Evolutionary conservation across 768 basidiomycete genomes (phyloP).

Genomic region (Obba rivulosa): DNA sequence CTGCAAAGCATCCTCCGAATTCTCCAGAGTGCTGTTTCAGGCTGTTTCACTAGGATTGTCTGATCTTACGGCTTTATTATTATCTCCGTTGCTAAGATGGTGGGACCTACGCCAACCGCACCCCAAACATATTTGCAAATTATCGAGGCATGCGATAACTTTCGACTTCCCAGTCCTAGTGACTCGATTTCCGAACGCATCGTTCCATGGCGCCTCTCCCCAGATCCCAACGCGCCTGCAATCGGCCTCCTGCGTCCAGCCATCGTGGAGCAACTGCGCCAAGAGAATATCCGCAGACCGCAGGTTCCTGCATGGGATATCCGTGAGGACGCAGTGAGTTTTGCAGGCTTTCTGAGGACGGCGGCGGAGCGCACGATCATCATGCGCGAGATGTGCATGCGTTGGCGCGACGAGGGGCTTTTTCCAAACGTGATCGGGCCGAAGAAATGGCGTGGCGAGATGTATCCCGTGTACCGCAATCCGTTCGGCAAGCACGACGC

Average conservation of each 20-base stretch:
- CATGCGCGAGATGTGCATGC: conserved; percentile 63
- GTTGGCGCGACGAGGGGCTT: conserved; percentile 64
- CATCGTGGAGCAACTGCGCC: conserved; percentile 47
- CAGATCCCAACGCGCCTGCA: conserved; percentile 45
- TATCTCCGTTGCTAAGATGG: too few relatives aligned
- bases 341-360: conserved; percentile 46
- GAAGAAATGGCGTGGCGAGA: conserved; percentile 80
- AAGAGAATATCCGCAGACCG: conserved; percentile 40
- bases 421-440: conserved; percentile 66
- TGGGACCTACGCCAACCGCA: conserved; percentile 6
- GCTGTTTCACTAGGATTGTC: too few relatives aligned
- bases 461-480: conserved; percentile 70
- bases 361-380: conserved; percentile 53
- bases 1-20: too few relatives aligned
- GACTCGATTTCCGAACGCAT: conserved; percentile 36
- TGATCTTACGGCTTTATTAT: too few relatives aligned
- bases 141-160: conserved; percentile 70
- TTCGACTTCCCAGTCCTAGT: conserved; percentile 30
- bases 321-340: conserved; percentile 38
- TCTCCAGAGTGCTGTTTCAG: too few relatives aligned
- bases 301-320: conserved; percentile 38
- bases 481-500: conserved; percentile 58
- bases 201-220: conserved; percentile 50
- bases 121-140: conserved; percentile 49
- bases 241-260: conserved; percentile 57